phyloP scores from a whole-genome alignment of 2,329 filamentous ascomycete species.

The Clonostachys solani region DNA sequence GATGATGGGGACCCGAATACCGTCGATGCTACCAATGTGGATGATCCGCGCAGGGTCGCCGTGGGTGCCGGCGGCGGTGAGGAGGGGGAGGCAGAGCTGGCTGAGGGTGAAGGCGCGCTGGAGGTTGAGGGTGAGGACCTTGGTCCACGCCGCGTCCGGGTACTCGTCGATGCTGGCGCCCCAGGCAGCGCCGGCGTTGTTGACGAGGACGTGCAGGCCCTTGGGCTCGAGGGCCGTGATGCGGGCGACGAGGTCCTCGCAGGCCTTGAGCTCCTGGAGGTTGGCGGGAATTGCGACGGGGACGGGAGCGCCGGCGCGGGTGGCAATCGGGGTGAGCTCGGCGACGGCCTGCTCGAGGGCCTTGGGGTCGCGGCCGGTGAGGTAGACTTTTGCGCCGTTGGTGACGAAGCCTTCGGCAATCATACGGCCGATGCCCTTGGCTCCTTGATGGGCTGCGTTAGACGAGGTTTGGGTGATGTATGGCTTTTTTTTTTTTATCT shows the following conservation, averaged over 20 bases:
- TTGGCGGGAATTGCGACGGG: constrained; percentile 52
- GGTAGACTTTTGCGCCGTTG: constrained; percentile 62
- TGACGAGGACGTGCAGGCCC: constrained; percentile 57
- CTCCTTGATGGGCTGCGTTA: constrained; percentile 22
- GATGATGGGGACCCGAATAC: constrained; percentile 52
- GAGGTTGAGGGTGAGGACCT: constrained; percentile 60
- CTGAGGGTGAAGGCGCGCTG: constrained; percentile 66
- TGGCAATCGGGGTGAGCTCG: constrained; percentile 48
- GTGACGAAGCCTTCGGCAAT: constrained; percentile 62
- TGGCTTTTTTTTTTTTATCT: not conserved
- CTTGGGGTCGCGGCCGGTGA: constrained; percentile 57
- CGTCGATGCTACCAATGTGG: constrained; percentile 63
- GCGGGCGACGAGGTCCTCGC: constrained; percentile 46
- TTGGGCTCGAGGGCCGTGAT: constrained; percentile 39
- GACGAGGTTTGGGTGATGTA: not conserved
- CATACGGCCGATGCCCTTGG: constrained; percentile 64
- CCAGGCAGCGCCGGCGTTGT: constrained; percentile 65
- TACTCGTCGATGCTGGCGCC: constrained; percentile 55
- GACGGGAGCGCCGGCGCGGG: constrained; percentile 36
- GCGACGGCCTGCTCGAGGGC: constrained; percentile 51
- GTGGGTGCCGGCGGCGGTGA: constrained; percentile 36
- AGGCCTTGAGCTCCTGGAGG: constrained; percentile 55
- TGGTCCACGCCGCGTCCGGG: constrained; percentile 53
- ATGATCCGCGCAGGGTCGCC: constrained; percentile 52
- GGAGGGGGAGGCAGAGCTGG: constrained; percentile 54